Evolutionary conservation across 108 stramenopile species (phyloP).

Genomic region (Discostella stelligeroides): DNA sequence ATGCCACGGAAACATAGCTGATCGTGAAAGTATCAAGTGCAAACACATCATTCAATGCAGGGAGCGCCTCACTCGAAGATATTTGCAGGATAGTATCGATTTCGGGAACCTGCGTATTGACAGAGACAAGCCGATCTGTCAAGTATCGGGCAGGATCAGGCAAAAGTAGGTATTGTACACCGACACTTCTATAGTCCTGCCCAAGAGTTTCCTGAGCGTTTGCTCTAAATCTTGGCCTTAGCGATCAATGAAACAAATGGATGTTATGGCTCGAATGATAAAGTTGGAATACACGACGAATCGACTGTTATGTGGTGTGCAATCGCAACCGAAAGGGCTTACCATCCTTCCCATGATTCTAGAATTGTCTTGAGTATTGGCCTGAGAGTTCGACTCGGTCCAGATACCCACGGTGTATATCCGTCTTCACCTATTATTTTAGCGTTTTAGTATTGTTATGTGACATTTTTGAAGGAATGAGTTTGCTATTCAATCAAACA

Average conservation of each 20-base stretch:
- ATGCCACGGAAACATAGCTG: slow-evolving; percentile 78
- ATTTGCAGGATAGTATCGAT: slow-evolving; percentile 59
- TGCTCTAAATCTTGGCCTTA: slow-evolving; percentile 69
- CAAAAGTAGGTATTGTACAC: slow-evolving; percentile 69
- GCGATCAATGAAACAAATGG: not conserved
- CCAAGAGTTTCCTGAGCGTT: slow-evolving; percentile 49
- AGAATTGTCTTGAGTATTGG: slow-evolving; percentile 69
- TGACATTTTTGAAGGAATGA: no score
- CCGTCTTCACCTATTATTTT: slow-evolving; percentile 48
- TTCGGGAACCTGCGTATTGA: slow-evolving; percentile 72
- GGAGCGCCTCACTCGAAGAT: slow-evolving; percentile 61
- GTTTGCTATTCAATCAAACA: no score
- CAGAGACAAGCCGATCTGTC: slow-evolving; percentile 72
- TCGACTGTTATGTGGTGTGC: not conserved
- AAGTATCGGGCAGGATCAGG: slow-evolving; percentile 78
- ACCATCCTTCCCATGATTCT: slow-evolving; percentile 81
- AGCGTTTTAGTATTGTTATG: not conserved
- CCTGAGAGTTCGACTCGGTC: slow-evolving; percentile 79
- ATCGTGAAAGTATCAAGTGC: slow-evolving; percentile 76
- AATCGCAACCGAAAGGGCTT: not conserved
- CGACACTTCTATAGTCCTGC: slow-evolving; percentile 61
- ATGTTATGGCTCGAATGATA: no score
- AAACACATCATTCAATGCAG: slow-evolving; percentile 66
- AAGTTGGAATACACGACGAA: no score
- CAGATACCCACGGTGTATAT: slow-evolving; percentile 63